Evolutionary conservation across 768 basidiomycete genomes (phyloP), one percentile per base, ranked within the genome.

Genomic region (Candolleomyces efflorescens): DNA sequence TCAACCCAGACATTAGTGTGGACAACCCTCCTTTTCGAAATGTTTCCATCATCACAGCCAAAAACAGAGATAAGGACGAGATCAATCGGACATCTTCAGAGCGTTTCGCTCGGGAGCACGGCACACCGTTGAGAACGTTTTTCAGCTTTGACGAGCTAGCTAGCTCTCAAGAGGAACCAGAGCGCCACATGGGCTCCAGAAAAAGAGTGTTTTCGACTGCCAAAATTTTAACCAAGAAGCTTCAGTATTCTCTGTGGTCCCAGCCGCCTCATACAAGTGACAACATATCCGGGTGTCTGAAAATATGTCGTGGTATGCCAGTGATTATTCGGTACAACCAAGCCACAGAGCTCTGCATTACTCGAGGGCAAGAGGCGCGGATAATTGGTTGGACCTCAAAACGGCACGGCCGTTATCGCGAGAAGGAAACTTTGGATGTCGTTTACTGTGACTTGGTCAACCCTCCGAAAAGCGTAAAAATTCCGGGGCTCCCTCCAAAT

Each of bases 291-390:
- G 52, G 52, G 3, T 12, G 27, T 4, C 32, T 53, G 11, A 38
- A 18, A 3, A 10, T 53, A 1, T 53, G 52, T 37, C 18, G 5
- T 5, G 52, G 39, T 3, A 53, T 53, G 52, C 52, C 37, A 2
- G 36, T 53, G 3, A 53, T 53, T 18, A 53, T 53, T 13, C 32
- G 24, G 13, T 39, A 53, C 52, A 53, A 41, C n/a, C 32, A 53
- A 3, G 52, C 52, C 7, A 53, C 52, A 7, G 52, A 53, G 52
- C n/a, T 53, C 3, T 53, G 52, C 37, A 53, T 53, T 7, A 53
- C 52, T 13, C 15, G 22, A 11, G 52, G 52, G 12, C 52, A 53
- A 24, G 52, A 53, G 37, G 52, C 36, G 5, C 36, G 36, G 2
- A 37, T 53, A 3, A 36, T 53, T 3, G 36, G 52, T 3, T 53